These are phyloP conservation scores for Syzygium oleosum DNA, from an alignment of 345 rosid species.

Conservation along the genomic window DNA sequence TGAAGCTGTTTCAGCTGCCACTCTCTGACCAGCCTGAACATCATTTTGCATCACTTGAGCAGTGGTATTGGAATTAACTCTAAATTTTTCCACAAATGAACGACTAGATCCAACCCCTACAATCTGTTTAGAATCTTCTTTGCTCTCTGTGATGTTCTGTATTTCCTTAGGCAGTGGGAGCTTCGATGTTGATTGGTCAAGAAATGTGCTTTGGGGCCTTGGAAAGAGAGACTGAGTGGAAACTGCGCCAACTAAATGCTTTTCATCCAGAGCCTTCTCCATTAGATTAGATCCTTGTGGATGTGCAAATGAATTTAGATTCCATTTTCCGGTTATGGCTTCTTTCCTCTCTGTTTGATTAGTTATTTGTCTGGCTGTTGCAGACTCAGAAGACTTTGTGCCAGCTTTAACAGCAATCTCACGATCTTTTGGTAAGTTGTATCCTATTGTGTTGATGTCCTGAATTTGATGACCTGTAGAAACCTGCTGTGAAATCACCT, in stretches of 20 bases:
- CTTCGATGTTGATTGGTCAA: constrained; percentile 29
- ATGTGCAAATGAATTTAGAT: constrained; percentile 1
- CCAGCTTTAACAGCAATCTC: constrained; percentile 19
- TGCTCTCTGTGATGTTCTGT: constrained; percentile 2
- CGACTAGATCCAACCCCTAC: constrained; percentile 22
- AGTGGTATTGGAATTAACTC: constrained; percentile 5
- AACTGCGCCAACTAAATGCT: constrained; percentile 18
- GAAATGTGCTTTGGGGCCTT: constrained; percentile 22
- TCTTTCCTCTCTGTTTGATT: constrained; percentile 12
- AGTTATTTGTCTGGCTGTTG: constrained; percentile 7
- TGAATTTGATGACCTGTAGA: constrained; percentile 6
- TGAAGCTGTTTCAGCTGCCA: constrained; percentile 19
- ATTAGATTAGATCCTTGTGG: constrained; percentile 13
- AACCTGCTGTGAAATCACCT: constrained; percentile 12
- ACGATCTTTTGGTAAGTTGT: neutral
- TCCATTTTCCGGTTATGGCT: neutral
- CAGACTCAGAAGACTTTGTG: constrained; percentile 19
- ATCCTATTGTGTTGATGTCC: constrained; percentile 12
- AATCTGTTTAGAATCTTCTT: constrained; percentile 24
- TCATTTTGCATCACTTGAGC: constrained; percentile 19
- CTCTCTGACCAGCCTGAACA: constrained; percentile 22
- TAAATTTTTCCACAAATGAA: constrained; percentile 23
- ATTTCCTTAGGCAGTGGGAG: constrained; percentile 14
- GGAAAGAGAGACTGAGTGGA: constrained; percentile 19
- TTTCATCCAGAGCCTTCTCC: constrained; percentile 13